Conservation (phyloP, 192 early-diverging fungal genomes). For the Coemansia sp. region DNA sequence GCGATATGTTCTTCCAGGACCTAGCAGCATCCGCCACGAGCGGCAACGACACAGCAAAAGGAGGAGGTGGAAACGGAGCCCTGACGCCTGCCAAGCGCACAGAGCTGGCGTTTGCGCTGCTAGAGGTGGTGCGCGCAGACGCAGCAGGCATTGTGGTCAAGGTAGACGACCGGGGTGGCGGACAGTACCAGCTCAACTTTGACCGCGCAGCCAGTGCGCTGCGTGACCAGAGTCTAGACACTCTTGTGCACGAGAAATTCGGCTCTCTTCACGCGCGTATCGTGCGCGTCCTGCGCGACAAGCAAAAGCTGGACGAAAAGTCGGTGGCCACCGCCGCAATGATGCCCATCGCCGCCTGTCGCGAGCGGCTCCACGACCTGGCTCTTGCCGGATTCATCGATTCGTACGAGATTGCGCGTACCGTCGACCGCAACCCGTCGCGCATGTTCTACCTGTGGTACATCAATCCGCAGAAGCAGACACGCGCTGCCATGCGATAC, state of each 20-base stretch:
- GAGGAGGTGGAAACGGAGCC: background rate
- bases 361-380: constrained; percentile 64
- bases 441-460: constrained; percentile 75
- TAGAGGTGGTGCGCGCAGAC: constrained; percentile 61
- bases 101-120: constrained; percentile 59
- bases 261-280: constrained; percentile 64
- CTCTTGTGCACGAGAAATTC: constrained; percentile 61
- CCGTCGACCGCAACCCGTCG: constrained; percentile 71
- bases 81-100: constrained; percentile 9
- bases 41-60: constrained; percentile 8
- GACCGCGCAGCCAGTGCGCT: constrained; percentile 57
- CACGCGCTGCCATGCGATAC: constrained; percentile 52
- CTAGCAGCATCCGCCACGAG: constrained; percentile 20
- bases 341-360: constrained; percentile 64
- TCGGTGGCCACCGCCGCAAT: constrained; percentile 64
- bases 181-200: constrained; percentile 64
- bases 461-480: constrained; percentile 57
- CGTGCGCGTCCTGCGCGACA: constrained; percentile 66
- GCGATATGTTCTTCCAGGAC: constrained; percentile 37
- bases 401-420: constrained; percentile 69
- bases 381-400: constrained; percentile 51
- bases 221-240: constrained; percentile 59
- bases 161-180: constrained; percentile 60
- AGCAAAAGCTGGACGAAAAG: constrained; percentile 77
- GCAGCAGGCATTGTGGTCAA: constrained; percentile 57